Evolutionary conservation across 306 rosid species (phyloP).

Genomic region (Luffa aegyptiaca): DNA sequence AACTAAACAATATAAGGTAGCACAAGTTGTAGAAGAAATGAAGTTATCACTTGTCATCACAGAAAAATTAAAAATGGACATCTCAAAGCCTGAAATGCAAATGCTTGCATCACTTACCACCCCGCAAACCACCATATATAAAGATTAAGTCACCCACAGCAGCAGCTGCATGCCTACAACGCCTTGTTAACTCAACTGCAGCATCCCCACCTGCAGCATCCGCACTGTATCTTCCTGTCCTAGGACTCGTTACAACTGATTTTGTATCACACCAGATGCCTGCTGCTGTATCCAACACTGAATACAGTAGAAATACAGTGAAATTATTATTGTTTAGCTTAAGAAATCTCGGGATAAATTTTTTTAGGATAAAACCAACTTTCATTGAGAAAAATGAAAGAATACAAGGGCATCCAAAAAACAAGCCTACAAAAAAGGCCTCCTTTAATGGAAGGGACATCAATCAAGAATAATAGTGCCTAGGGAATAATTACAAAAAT

Average conservation of each 20-base stretch:
- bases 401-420: no score
- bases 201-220: slow-evolving; percentile 99
- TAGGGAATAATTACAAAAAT: no score
- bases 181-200: slow-evolving; percentile 90
- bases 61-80: background rate
- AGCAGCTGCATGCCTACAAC: slow-evolving; percentile 98
- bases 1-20: background rate
- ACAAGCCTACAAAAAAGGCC: no score
- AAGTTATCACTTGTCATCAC: background rate
- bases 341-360: background rate
- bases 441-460: no score
- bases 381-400: no score
- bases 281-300: slow-evolving; percentile 98
- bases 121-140: slow-evolving; percentile 96
- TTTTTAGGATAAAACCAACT: no score
- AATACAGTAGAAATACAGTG: slow-evolving; percentile 16
- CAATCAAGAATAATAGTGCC: no score
- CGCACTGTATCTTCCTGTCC: slow-evolving; percentile 94
- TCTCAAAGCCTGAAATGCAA: background rate
- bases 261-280: slow-evolving; percentile 99
- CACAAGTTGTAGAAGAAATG: background rate
- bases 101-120: slow-evolving; percentile 52
- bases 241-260: slow-evolving; percentile 94
- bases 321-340: background rate
- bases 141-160: slow-evolving; percentile 89